Conservation (phyloP, 768 basidiomycete genomes). For the Austroboletus eburneus region DNA sequence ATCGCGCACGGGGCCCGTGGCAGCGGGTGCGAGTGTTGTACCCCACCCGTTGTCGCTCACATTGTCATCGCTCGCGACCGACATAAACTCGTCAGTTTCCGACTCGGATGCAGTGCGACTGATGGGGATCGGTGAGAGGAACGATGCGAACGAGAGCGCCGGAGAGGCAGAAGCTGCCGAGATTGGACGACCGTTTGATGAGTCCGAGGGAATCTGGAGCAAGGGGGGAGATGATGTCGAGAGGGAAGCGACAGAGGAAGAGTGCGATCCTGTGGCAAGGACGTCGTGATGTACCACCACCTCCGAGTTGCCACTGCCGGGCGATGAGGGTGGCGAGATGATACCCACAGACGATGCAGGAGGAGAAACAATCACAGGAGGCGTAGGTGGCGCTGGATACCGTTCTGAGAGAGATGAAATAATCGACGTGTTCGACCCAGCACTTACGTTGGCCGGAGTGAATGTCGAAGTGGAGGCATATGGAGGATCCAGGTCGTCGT, state of each 20-base stretch:
- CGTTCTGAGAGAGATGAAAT: slow-evolving; percentile 30
- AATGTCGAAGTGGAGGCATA: neutral
- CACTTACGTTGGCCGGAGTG: neutral
- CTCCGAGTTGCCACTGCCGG: slow-evolving; percentile 15
- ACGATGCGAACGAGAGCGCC: slow-evolving; percentile 19
- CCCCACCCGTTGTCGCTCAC: slow-evolving; percentile 14
- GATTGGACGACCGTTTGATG: neutral
- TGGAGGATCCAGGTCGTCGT: neutral
- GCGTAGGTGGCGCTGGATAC: slow-evolving; percentile 27
- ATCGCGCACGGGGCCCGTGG: slow-evolving; percentile 2
- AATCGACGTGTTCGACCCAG: slow-evolving; percentile 1
- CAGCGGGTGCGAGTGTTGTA: no score
- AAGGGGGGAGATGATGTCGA: slow-evolving; percentile 1
- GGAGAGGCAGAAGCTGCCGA: slow-evolving; percentile 11
- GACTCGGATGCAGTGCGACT: slow-evolving; percentile 19
- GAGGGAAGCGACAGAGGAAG: neutral
- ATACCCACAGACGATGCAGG: slow-evolving; percentile 22
- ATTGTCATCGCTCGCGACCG: slow-evolving; percentile 19
- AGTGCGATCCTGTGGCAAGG: neutral
- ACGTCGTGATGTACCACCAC: slow-evolving; percentile 6
- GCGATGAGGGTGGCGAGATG: slow-evolving; percentile 21
- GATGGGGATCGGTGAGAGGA: slow-evolving; percentile 22
- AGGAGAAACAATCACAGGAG: slow-evolving; percentile 27
- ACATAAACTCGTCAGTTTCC: slow-evolving; percentile 24
- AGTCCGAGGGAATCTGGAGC: slow-evolving; percentile 12